Evolutionary conservation across 208 protist genomes (phyloP).

Genomic region (Leishmania tropica): DNA sequence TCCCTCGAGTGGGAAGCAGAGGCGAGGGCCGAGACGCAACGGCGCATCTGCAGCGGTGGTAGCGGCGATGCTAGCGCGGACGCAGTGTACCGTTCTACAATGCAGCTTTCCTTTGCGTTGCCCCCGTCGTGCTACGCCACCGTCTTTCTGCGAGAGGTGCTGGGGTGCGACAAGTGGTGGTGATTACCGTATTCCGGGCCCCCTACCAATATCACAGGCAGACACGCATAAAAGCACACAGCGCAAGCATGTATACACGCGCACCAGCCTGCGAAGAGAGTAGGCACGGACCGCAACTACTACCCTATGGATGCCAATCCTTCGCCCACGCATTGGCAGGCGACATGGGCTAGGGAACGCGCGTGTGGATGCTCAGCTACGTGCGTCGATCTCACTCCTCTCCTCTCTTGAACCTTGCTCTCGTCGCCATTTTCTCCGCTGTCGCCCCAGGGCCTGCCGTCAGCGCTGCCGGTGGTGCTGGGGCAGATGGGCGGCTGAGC

Average conservation of each 20-base stretch:
- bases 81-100: background rate
- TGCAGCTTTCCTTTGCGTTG: slow-evolving; percentile 56
- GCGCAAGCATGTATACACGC: background rate
- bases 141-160: slow-evolving; percentile 74
- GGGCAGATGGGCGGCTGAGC: background rate
- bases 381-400: background rate
- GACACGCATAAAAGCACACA: slow-evolving; percentile 1
- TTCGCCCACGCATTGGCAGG: background rate
- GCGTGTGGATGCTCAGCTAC: background rate
- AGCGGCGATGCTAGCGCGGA: slow-evolving; percentile 7
- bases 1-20: slow-evolving; percentile 4
- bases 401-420: background rate
- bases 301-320: background rate
- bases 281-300: background rate
- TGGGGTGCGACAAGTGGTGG: slow-evolving; percentile 71
- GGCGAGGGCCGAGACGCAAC: background rate
- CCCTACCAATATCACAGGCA: background rate
- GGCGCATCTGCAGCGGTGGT: background rate
- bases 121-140: slow-evolving; percentile 88
- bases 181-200: slow-evolving; percentile 10
- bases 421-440: slow-evolving; percentile 1
- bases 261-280: background rate
- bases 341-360: background rate
- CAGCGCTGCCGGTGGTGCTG: background rate
- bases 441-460: background rate